These are phyloP conservation scores for Amylostereum chailletii DNA, from an alignment of 1,284 basidiomycete species.

Conservation along the genomic window DNA sequence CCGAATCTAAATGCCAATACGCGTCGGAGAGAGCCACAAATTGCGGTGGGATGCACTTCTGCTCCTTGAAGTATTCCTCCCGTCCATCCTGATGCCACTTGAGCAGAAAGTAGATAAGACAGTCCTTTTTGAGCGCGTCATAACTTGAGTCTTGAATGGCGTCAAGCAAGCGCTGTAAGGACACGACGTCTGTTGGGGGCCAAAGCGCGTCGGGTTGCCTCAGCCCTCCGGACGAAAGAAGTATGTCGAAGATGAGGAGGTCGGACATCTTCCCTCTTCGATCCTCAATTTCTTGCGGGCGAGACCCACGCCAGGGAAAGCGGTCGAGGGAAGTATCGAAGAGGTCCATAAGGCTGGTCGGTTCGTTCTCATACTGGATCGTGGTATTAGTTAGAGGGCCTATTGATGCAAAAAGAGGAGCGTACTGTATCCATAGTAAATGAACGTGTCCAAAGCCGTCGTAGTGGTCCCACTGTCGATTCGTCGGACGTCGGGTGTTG, in stretches of 20 bases:
- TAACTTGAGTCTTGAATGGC: slow-evolving; percentile 55
- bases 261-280: slow-evolving; percentile 56
- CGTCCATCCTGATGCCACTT: slow-evolving; percentile 65
- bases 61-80: slow-evolving; percentile 44
- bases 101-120: slow-evolving; percentile 66
- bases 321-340: slow-evolving; percentile 35
- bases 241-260: slow-evolving; percentile 63
- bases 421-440: too few species aligned
- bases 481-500: too few species aligned
- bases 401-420: too few species aligned
- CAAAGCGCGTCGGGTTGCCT: slow-evolving; percentile 48
- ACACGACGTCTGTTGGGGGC: slow-evolving; percentile 49
- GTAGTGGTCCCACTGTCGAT: too few species aligned
- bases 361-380: too few species aligned
- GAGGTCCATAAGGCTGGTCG: slow-evolving; percentile 20
- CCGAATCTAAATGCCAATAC: slow-evolving; percentile 72
- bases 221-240: slow-evolving; percentile 58
- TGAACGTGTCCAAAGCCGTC: too few species aligned
- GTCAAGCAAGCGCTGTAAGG: slow-evolving; percentile 45
- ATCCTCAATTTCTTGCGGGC: slow-evolving; percentile 44
- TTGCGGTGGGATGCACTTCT: slow-evolving; percentile 60
- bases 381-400: too few species aligned
- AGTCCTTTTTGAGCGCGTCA: slow-evolving; percentile 69
- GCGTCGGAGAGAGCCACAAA: slow-evolving; percentile 66
- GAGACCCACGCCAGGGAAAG: slow-evolving; percentile 43